These are phyloP conservation scores for Cladophialophora bantiana DNA, from an alignment of 2,329 filamentous ascomycete species.

Conservation along the genomic window DNA sequence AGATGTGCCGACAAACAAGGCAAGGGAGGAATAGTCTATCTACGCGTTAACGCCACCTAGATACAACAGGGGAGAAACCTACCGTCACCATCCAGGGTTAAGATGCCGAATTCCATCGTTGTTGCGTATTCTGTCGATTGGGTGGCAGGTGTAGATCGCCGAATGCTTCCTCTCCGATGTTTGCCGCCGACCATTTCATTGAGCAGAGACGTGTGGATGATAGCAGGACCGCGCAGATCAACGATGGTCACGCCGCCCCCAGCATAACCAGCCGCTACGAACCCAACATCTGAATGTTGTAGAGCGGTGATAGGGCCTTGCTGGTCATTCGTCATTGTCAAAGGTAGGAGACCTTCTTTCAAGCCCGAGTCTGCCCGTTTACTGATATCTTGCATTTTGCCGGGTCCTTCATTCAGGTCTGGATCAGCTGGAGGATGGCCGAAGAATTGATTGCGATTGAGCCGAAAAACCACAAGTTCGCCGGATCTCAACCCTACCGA, in stretches of 20 bases:
- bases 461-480: conserved; percentile 86
- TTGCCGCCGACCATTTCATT: conserved; percentile 77
- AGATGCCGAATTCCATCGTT: conserved; percentile 85
- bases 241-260: conserved; percentile 80
- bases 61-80: conserved; percentile 33
- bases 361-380: conserved; percentile 74
- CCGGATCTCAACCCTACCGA: conserved; percentile 80
- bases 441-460: conserved; percentile 78
- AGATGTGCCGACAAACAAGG: conserved; percentile 89
- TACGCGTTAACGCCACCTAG: conserved; percentile 38
- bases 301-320: conserved; percentile 80
- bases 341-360: conserved; percentile 81
- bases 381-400: conserved; percentile 76
- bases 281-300: conserved; percentile 89
- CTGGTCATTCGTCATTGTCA: conserved; percentile 81
- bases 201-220: conserved; percentile 79
- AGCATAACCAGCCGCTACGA: conserved; percentile 86
- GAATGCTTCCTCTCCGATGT: conserved; percentile 78
- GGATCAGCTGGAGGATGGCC: conserved; percentile 61
- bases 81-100: conserved; percentile 90
- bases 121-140: conserved; percentile 75
- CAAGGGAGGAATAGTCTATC: conserved; percentile 85
- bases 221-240: conserved; percentile 82
- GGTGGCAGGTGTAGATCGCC: conserved; percentile 43
- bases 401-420: conserved; percentile 65